These are phyloP conservation scores for Phoma sp. DNA, from an alignment of 2,329 filamentous ascomycete genomes.

Conservation along the genomic window DNA sequence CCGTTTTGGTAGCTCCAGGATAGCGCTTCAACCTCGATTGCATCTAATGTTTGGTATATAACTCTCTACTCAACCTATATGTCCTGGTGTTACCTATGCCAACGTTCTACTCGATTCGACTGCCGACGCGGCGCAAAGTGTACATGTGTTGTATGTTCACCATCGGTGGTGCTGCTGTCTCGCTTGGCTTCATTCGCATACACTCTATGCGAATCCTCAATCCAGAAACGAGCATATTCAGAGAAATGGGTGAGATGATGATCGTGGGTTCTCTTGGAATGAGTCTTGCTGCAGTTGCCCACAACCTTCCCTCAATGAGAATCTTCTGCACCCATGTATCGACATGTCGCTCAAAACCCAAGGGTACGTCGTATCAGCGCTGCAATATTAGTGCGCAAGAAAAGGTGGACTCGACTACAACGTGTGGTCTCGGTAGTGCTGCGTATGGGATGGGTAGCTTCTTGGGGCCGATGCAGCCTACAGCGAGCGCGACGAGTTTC, in stretches of 20 bases:
- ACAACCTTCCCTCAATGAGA: constrained; percentile 8
- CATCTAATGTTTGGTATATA: neutral
- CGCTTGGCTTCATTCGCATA: constrained; percentile 12
- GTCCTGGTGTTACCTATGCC: neutral
- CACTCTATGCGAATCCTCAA: neutral
- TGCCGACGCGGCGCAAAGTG: neutral
- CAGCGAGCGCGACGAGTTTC: neutral
- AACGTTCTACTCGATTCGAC: constrained; percentile 1
- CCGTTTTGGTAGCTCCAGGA: neutral
- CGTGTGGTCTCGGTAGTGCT: neutral
- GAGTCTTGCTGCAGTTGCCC: constrained; percentile 8
- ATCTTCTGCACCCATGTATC: constrained; percentile 1
- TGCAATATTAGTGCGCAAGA: neutral
- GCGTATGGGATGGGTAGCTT: neutral
- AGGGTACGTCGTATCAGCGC: neutral
- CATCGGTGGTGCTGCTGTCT: constrained; percentile 7
- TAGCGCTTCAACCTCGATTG: too few species aligned
- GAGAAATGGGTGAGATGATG: constrained; percentile 7
- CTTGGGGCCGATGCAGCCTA: neutral
- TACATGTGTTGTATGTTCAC: constrained; percentile 3
- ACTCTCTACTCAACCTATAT: constrained; percentile 3
- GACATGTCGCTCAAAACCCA: neutral
- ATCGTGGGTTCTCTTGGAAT: constrained; percentile 10
- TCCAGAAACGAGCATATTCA: neutral
- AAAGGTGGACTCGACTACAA: neutral